A percentile compares a stretch with the other conserved stretches of the same genome.
Conservation (phyloP, 2,329 filamentous ascomycete species). For the Trichoderma asperellum region DNA sequence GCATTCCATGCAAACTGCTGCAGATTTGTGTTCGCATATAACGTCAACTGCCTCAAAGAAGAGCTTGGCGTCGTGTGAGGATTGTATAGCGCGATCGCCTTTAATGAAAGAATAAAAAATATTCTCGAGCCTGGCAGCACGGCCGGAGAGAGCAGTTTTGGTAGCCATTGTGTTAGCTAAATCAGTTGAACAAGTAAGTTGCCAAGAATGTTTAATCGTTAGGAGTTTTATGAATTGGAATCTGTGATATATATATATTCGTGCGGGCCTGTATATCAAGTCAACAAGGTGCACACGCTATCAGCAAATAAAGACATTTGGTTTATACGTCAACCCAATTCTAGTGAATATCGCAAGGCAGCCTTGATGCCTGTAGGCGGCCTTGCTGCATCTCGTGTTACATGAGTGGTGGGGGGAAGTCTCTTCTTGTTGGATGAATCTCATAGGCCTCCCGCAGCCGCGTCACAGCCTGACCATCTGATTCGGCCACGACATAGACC, state of each 20-base stretch:
- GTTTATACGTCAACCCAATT: background rate
- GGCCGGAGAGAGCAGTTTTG: background rate
- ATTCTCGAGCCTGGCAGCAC: slow-evolving; percentile 22
- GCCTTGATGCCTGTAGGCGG: background rate
- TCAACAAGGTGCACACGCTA: background rate
- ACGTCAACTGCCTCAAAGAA: slow-evolving; percentile 31
- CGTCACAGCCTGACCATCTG: slow-evolving; percentile 17
- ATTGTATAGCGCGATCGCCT: slow-evolving; percentile 24
- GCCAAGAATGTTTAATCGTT: background rate
- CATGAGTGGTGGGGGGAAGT: background rate
- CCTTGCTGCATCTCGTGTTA: slow-evolving; percentile 4
- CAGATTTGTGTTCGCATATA: slow-evolving; percentile 19
- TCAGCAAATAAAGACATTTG: background rate
- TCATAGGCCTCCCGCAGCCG: slow-evolving; percentile 10
- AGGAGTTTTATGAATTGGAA: background rate
- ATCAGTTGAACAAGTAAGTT: background rate
- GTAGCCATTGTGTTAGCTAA: slow-evolving; percentile 2
- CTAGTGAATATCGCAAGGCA: background rate
- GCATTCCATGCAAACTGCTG: slow-evolving; percentile 26
- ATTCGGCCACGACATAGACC: slow-evolving; percentile 1
- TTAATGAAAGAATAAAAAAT: slow-evolving; percentile 27
- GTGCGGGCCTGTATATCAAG: background rate
- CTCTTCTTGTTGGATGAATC: background rate
- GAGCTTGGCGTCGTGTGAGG: slow-evolving; percentile 29
- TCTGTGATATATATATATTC: background rate